Evolutionary conservation across 2,329 filamentous ascomycete genomes (phyloP), one percentile per base, ranked within the genome.

Genomic region (Scedosporium apiospermum): DNA sequence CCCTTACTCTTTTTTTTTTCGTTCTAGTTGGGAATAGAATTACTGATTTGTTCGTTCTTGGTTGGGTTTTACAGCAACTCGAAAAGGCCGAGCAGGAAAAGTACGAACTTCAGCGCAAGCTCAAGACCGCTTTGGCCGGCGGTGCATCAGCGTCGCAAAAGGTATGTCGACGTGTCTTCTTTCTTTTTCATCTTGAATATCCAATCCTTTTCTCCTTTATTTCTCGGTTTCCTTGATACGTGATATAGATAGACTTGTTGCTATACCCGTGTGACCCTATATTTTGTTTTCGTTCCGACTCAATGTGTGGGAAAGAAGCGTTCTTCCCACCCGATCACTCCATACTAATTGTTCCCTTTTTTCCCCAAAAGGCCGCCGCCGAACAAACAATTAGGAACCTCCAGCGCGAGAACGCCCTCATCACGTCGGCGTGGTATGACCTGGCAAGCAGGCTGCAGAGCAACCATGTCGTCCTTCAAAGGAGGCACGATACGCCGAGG

Each of bases 401-500:
- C 64, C 83, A 89, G 72, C 84, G 88, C 68, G 91, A 96, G 74
- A 91, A 91, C 72, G 82, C 82, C 46, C 81, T 95, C 71, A 91
- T 96, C 69, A 80, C 88, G 27, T 89, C 87, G n/a, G 91, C 91
- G 2, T 96, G 90, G 90, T 93, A 93, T 75, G 90, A 93, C 73
- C 82, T 95, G 69, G 87, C 88, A 27, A 87, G 82, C 71, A 82
- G 91, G 60, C 75, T 96, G 67, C 90, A 95, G 75, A 92, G 89
- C 76, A 93, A 93, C 72, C 89, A 90, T 65, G 88, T 93, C 51
- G 85, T 90, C 62, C 76, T 96, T 65, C 88, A 92, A 71, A 80
- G 91, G 67, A 82, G 89, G 67, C 85, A 85, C 68, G 89, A 93
- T 68, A 83, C 83, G 67, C 88, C 90, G 14, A 88, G 86, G 75